phyloP scores from a whole-genome alignment of 768 basidiomycete species.

The Sistotremastrum niveocremeum region DNA sequence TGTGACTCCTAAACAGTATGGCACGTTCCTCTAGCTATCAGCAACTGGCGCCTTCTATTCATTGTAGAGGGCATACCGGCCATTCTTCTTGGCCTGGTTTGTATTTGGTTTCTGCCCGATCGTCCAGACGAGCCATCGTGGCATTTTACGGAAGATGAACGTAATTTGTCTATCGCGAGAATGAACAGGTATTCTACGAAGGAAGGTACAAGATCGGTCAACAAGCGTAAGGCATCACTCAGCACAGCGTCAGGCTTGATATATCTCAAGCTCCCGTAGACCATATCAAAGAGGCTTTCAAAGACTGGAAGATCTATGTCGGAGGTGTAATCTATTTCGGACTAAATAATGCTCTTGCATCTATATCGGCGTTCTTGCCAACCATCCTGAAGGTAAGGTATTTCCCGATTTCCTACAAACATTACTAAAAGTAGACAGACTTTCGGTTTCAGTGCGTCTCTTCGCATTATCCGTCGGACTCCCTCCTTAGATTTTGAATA shows the following conservation, averaged over 20 bases:
- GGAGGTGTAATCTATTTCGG: slow-evolving; percentile 71
- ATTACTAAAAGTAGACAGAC: slow-evolving; percentile 17
- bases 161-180: slow-evolving; percentile 7
- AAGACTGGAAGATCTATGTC: slow-evolving; percentile 63
- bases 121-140: slow-evolving; percentile 51
- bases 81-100: slow-evolving; percentile 44
- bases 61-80: slow-evolving; percentile 69
- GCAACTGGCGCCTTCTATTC: slow-evolving; percentile 53
- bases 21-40: slow-evolving; percentile 17
- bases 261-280: slow-evolving; percentile 21
- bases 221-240: slow-evolving; percentile 32
- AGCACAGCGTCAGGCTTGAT: neutral
- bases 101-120: slow-evolving; percentile 46
- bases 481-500: slow-evolving; percentile 14
- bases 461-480: neutral
- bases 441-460: slow-evolving; percentile 50
- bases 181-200: slow-evolving; percentile 6
- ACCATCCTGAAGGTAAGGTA: slow-evolving; percentile 44
- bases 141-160: slow-evolving; percentile 35
- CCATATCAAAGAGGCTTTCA: slow-evolving; percentile 48
- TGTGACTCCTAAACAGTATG: too few relatives aligned
- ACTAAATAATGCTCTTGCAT: slow-evolving; percentile 62
- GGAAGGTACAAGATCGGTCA: slow-evolving; percentile 21
- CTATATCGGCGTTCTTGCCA: slow-evolving; percentile 71
- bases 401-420: slow-evolving; percentile 1